phyloP scores from a whole-genome alignment of 2,329 filamentous ascomycete genomes.

The Sporothrix pallida region DNA sequence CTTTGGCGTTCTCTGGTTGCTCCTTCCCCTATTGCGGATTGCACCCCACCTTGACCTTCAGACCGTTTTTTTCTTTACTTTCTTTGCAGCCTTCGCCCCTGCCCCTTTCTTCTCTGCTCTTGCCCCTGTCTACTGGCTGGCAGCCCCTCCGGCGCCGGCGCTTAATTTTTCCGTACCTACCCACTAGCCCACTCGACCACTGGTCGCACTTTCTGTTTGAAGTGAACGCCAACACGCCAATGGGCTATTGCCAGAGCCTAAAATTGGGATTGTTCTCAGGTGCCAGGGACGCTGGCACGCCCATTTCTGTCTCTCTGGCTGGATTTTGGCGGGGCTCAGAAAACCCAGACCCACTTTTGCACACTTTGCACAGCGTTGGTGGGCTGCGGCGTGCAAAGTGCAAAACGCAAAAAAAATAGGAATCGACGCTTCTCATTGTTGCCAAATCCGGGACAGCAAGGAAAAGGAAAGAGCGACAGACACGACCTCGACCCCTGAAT shows the following conservation, averaged over 20 bases:
- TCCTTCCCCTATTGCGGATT: constrained; percentile 14
- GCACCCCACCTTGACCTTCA: background rate
- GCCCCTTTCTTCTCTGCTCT: background rate
- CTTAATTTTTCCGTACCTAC: constrained; percentile 14
- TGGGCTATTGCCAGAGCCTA: background rate
- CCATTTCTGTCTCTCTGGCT: background rate
- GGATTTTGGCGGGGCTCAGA: constrained; percentile 27
- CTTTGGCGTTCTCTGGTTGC: constrained; percentile 5
- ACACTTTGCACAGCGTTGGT: constrained; percentile 28
- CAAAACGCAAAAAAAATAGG: constrained; percentile 33
- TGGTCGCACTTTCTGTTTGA: constrained; percentile 16
- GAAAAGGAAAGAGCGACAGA: background rate
- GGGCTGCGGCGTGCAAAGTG: constrained; percentile 17
- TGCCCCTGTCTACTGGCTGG: background rate
- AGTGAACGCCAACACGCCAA: background rate
- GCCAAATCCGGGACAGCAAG: constrained; percentile 23
- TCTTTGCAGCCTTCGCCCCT: constrained; percentile 17
- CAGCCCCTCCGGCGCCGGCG: constrained; percentile 26
- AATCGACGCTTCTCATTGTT: constrained; percentile 26
- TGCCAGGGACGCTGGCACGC: background rate
- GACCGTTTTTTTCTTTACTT: constrained; percentile 29
- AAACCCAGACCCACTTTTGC: constrained; percentile 35
- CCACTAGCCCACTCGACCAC: background rate
- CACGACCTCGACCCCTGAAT: background rate
- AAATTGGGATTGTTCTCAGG: constrained; percentile 17